phyloP scores from a whole-genome alignment of 768 basidiomycete species.

The Trichaptum fuscoviolaceum region DNA sequence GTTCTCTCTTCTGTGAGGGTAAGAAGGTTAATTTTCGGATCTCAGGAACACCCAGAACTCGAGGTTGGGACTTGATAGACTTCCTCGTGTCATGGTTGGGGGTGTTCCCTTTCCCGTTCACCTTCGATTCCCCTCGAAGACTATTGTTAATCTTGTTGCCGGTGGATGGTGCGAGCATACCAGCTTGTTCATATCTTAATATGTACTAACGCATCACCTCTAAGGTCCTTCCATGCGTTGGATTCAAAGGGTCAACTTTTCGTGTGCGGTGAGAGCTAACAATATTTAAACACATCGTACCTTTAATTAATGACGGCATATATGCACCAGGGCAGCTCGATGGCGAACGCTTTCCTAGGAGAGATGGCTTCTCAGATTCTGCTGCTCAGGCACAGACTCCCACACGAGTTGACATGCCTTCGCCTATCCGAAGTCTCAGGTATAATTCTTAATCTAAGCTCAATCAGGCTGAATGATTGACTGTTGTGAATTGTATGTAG shows the following conservation, averaged over 20 bases:
- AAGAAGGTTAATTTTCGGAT: neutral
- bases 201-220: neutral
- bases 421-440: slow-evolving; percentile 62
- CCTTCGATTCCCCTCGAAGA: slow-evolving; percentile 52
- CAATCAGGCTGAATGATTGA: slow-evolving; percentile 1
- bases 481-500: slow-evolving; percentile 30
- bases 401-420: slow-evolving; percentile 52
- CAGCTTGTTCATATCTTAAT: slow-evolving; percentile 4
- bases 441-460: slow-evolving; percentile 23
- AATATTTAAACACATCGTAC: slow-evolving; percentile 3
- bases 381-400: slow-evolving; percentile 49
- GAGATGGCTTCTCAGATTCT: slow-evolving; percentile 53
- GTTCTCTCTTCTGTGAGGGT: slow-evolving; percentile 35
- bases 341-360: slow-evolving; percentile 32
- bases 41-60: slow-evolving; percentile 56
- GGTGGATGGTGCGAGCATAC: slow-evolving; percentile 66
- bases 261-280: slow-evolving; percentile 65
- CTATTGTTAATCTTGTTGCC: slow-evolving; percentile 69
- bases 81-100: slow-evolving; percentile 31
- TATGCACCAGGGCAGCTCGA: slow-evolving; percentile 51
- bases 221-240: slow-evolving; percentile 83
- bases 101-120: slow-evolving; percentile 61
- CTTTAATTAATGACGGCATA: slow-evolving; percentile 9
- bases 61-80: slow-evolving; percentile 49
- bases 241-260: slow-evolving; percentile 68